Conservation (phyloP, 495 filamentous ascomycete species). For the Xylaria longipes region DNA sequence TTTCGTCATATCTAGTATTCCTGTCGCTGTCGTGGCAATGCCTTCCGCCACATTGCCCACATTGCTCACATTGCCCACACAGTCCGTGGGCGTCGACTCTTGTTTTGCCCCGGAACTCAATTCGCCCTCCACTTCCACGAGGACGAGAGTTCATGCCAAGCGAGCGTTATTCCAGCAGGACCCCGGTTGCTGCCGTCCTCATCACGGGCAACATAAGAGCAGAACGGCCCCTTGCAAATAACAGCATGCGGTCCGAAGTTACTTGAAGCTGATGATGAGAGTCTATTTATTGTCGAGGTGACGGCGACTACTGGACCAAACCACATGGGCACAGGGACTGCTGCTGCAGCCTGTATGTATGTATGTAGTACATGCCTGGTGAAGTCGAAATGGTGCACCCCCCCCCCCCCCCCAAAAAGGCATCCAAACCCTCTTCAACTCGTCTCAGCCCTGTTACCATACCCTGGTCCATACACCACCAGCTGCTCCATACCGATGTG, state of each 20-base stretch:
- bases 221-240: not conserved
- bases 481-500: constrained; percentile 26
- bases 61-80: too few relatives aligned
- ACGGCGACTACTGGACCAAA: not conserved
- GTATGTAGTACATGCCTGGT: not conserved
- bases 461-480: constrained; percentile 18
- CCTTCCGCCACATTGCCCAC: constrained; percentile 16
- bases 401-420: not conserved
- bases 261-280: not conserved
- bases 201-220: not conserved
- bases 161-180: not conserved
- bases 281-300: not conserved
- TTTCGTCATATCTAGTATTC: constrained; percentile 22
- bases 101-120: constrained; percentile 7
- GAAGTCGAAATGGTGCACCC: constrained; percentile 7
- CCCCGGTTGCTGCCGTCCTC: constrained; percentile 6
- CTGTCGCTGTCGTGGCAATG: constrained; percentile 21
- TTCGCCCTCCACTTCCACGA: not conserved
- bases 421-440: not conserved
- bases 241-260: not conserved
- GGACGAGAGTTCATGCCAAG: constrained; percentile 19
- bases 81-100: not conserved
- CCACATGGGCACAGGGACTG: not conserved
- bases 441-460: constrained; percentile 13
- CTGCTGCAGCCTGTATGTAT: not conserved